Conservation (phyloP, 2,329 filamentous ascomycete species). For the Arthroderma sp. region DNA sequence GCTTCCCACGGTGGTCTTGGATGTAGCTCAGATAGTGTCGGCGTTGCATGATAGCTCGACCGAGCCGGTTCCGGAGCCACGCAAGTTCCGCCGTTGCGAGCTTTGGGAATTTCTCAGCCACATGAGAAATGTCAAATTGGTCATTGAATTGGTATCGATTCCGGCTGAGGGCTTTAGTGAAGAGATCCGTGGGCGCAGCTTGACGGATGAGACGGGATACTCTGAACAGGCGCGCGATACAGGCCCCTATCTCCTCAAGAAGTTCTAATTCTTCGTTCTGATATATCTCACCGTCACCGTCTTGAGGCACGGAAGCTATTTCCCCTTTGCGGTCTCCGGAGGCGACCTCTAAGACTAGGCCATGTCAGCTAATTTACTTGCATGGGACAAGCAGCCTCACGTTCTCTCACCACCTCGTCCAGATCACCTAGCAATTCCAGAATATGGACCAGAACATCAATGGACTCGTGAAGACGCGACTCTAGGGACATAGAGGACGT, state of each 20-base stretch:
- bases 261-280: not conserved
- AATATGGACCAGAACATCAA: not conserved
- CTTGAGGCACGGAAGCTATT: not conserved
- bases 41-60: not conserved
- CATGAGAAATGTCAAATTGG: slow-evolving; percentile 1
- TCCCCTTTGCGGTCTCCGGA: not conserved
- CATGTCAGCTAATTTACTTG: not conserved
- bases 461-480: not conserved
- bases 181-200: not conserved
- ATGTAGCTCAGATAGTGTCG: not conserved
- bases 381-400: not conserved
- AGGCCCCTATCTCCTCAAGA: not conserved
- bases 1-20: not conserved
- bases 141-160: not conserved
- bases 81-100: not conserved
- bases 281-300: not conserved
- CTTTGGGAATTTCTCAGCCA: not conserved
- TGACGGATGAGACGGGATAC: not conserved
- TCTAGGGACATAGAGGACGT: not conserved
- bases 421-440: not conserved
- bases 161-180: not conserved
- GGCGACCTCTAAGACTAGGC: not conserved
- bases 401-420: not conserved
- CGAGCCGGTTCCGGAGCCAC: not conserved
- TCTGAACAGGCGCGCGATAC: not conserved